Evolutionary conservation across 1,284 basidiomycete species (phyloP).

Genomic region (Pholiota adiposa): DNA sequence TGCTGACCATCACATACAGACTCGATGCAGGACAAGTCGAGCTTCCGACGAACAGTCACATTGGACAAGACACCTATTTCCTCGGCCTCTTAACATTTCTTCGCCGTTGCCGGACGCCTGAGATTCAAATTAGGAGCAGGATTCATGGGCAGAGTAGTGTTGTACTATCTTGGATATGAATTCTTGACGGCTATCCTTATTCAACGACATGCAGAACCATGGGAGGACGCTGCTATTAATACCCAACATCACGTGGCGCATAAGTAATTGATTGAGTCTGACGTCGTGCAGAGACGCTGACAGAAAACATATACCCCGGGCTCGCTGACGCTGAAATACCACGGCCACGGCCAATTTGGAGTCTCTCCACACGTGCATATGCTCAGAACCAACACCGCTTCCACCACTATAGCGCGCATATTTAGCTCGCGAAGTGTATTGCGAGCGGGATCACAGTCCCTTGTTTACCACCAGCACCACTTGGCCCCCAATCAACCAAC

Average conservation of each 20-base stretch:
- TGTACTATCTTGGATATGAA: background rate
- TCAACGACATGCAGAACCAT: conserved; percentile 1
- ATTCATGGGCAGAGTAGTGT: background rate
- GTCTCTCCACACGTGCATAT: conserved; percentile 12
- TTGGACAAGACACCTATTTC: conserved; percentile 37
- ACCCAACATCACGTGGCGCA: conserved; percentile 7
- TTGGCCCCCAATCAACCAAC: background rate
- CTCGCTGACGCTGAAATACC: background rate
- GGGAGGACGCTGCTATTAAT: background rate
- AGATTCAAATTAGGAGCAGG: background rate
- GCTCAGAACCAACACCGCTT: conserved; percentile 21
- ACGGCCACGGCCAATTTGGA: background rate
- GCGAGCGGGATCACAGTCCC: background rate
- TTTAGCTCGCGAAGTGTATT: conserved; percentile 3
- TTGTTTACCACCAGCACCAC: too few species aligned
- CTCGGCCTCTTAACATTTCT: conserved; percentile 13
- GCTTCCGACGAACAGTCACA: conserved; percentile 70
- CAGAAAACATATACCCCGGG: background rate
- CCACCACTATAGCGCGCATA: conserved; percentile 17
- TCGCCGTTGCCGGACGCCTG: background rate
- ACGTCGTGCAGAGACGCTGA: background rate
- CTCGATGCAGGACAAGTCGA: conserved; percentile 84
- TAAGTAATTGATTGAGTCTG: conserved; percentile 2
- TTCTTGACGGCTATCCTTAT: conserved; percentile 9
- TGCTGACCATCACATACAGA: conserved; percentile 45